Conservation (phyloP, 441 rosid genomes). For the Syzygium syzygioides region DNA sequence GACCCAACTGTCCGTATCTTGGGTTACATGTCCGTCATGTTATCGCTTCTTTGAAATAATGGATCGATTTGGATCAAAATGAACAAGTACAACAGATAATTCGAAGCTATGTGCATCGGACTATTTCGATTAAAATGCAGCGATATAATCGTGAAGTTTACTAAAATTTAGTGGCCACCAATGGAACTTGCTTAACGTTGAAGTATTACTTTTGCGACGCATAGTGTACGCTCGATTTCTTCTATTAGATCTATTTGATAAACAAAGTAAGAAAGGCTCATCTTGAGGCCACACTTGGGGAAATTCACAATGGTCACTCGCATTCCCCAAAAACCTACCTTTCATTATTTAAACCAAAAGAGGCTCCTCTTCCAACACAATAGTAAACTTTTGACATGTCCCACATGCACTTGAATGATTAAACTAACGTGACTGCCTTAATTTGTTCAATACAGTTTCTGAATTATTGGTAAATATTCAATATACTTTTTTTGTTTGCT, state of each 20-base stretch:
- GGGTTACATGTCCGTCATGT: not conserved
- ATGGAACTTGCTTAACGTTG: not conserved
- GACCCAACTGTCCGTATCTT: not conserved
- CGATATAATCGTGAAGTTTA: not conserved
- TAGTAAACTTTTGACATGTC: not conserved
- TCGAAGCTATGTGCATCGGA: not conserved
- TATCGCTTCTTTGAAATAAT: not conserved
- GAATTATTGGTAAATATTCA: too few species aligned
- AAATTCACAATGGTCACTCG: not conserved
- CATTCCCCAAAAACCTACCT: not conserved
- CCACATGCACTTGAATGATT: not conserved
- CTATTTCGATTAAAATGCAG: not conserved
- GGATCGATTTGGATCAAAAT: not conserved
- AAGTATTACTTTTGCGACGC: not conserved
- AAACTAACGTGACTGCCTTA: not conserved
- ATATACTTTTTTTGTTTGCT: not conserved
- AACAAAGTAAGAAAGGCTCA: not conserved
- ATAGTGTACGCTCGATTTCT: not conserved
- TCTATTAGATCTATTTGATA: not conserved
- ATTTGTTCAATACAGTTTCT: accelerated
- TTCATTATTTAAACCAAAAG: not conserved
- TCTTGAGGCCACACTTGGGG: not conserved
- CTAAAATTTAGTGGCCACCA: not conserved
- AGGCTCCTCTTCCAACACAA: not conserved
- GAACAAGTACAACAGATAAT: not conserved